Conservation (phyloP, 75 land plant species). For the Cryptomeria japonica region DNA sequence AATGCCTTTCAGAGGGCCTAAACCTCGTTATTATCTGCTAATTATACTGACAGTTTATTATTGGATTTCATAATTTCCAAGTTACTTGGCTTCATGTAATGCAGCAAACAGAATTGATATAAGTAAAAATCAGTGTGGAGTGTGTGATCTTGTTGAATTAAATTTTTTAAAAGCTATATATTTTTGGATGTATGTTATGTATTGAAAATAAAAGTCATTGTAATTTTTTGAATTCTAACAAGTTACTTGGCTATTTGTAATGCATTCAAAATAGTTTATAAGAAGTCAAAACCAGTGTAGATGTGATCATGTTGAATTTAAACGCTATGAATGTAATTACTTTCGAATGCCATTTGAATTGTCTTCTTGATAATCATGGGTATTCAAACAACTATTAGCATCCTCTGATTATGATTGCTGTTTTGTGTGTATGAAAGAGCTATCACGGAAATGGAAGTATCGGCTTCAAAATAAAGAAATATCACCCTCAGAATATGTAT, state of each 20-base stretch:
- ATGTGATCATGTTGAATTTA: background rate
- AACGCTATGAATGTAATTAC: background rate
- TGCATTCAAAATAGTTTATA: background rate
- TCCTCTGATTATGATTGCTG: background rate
- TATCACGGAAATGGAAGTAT: background rate
- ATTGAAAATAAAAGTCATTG: too few species aligned
- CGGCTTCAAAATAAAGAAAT: background rate
- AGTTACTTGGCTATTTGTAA: background rate
- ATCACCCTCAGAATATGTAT: background rate
- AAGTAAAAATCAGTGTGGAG: background rate
- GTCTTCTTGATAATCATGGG: background rate
- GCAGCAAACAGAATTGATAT: background rate
- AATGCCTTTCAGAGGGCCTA: too few species aligned
- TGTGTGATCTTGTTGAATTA: background rate
- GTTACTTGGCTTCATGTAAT: background rate
- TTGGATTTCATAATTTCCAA: background rate
- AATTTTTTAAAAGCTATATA: background rate
- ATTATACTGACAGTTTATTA: background rate
- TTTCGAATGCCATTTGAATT: background rate
- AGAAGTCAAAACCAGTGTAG: background rate
- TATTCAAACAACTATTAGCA: background rate
- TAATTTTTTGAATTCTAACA: background rate
- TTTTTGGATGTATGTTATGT: background rate
- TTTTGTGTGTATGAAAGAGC: background rate
- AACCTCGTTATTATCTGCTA: background rate